Conservation (phyloP, 2,329 filamentous ascomycete genomes). For the Macrophomina pseudophaseolina region DNA sequence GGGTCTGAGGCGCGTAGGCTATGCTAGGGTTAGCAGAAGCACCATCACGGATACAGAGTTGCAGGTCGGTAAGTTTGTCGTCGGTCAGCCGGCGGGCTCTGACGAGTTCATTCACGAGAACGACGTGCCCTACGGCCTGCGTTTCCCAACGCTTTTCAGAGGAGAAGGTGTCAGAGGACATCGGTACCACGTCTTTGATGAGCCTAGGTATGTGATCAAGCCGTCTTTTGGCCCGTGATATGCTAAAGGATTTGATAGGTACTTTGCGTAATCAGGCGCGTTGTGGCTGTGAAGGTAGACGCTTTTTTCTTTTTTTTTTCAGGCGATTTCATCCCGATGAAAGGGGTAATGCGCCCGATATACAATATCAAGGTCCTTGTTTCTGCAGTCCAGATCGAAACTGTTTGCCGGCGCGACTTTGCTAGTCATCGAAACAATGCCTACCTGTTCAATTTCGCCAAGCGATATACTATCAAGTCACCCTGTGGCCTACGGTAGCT, state of each 20-base stretch:
- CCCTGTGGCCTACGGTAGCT: too few species aligned
- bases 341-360: too few species aligned
- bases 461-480: too few species aligned
- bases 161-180: slow-evolving; percentile 88
- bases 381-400: too few species aligned
- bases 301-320: too few species aligned
- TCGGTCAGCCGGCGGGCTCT: slow-evolving; percentile 72
- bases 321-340: too few species aligned
- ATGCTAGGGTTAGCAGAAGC: slow-evolving; percentile 84
- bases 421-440: too few species aligned
- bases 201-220: slow-evolving; percentile 45
- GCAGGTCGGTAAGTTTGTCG: slow-evolving; percentile 90
- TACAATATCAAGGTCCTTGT: too few species aligned
- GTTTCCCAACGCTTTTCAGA: slow-evolving; percentile 84
- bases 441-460: too few species aligned
- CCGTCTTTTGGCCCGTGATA: background rate
- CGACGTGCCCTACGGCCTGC: slow-evolving; percentile 74
- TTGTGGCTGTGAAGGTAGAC: too few species aligned
- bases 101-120: slow-evolving; percentile 72
- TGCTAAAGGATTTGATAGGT: background rate
- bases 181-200: slow-evolving; percentile 92
- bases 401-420: too few species aligned
- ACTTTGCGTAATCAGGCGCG: background rate
- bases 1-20: slow-evolving; percentile 80
- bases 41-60: slow-evolving; percentile 98